These are phyloP conservation scores for Leucaena leucocephala DNA, from an alignment of 306 rosid species.

Conservation along the genomic window DNA sequence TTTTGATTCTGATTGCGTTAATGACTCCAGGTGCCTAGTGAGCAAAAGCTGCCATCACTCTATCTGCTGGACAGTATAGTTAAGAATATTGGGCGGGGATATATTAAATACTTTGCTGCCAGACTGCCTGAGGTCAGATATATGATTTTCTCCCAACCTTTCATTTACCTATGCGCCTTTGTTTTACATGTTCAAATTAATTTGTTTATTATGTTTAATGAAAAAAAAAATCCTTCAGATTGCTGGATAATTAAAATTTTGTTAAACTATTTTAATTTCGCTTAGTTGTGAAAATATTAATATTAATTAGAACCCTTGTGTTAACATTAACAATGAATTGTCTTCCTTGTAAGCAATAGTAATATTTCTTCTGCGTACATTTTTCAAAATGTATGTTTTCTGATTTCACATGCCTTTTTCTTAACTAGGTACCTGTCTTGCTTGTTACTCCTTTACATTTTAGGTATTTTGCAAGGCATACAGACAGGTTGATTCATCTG, in stretches of 20 bases:
- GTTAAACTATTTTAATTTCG: neutral
- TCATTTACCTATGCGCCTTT: conserved; percentile 6
- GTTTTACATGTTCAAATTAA: neutral
- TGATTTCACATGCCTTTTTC: conserved; percentile 8
- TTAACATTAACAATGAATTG: conserved; percentile 18
- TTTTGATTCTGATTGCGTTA: conserved; percentile 31
- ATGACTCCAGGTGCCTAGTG: conserved; percentile 81
- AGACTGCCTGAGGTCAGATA: conserved; percentile 92
- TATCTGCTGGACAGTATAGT: conserved; percentile 96
- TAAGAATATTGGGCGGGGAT: conserved; percentile 90
- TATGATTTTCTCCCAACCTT: conserved; percentile 28
- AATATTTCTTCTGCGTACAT: conserved; percentile 9
- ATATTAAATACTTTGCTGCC: conserved; percentile 78
- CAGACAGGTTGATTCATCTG: conserved; percentile 72
- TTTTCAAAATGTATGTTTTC: neutral
- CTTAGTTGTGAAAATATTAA: neutral
- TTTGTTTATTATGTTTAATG: neutral
- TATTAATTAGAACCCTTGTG: conserved; percentile 6
- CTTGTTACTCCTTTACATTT: conserved; percentile 34
- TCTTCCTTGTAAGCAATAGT: conserved; percentile 28
- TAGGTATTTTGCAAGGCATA: conserved; percentile 95
- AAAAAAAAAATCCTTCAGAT: neutral
- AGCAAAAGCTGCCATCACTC: conserved; percentile 92
- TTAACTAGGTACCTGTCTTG: conserved; percentile 34
- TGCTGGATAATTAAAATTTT: neutral